Percentiles rank a stretch among this genome's conserved stretches.
phyloP scores from a whole-genome alignment of 2,329 filamentous ascomycete genomes.

The Alternaria novae-zelandiae region DNA sequence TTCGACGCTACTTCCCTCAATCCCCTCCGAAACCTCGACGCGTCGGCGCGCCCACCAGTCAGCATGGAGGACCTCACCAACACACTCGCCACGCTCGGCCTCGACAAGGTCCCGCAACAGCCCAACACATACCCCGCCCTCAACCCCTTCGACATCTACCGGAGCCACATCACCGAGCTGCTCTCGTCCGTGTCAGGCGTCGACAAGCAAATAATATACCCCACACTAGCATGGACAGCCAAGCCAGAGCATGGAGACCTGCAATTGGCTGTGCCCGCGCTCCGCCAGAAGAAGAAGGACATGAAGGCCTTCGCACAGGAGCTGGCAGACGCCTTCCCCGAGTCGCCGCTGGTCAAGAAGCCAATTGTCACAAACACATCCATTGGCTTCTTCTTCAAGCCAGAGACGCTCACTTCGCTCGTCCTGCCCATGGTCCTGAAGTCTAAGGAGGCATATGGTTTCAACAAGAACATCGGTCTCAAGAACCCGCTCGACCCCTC shows the following conservation, averaged over 20 bases:
- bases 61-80: slow-evolving; percentile 47
- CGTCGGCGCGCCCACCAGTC: slow-evolving; percentile 26
- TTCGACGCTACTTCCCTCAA: slow-evolving; percentile 24
- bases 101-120: slow-evolving; percentile 48
- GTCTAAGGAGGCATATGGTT: slow-evolving; percentile 67
- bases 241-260: slow-evolving; percentile 84
- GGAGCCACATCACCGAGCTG: slow-evolving; percentile 74
- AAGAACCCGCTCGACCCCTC: slow-evolving; percentile 67
- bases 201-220: slow-evolving; percentile 73
- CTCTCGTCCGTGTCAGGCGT: slow-evolving; percentile 73
- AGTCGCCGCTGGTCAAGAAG: slow-evolving; percentile 74
- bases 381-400: slow-evolving; percentile 81
- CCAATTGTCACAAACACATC: slow-evolving; percentile 72
- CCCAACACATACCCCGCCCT: slow-evolving; percentile 64
- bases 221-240: slow-evolving; percentile 77
- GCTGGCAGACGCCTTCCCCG: slow-evolving; percentile 69
- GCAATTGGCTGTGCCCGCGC: slow-evolving; percentile 77
- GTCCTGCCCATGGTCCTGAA: slow-evolving; percentile 74
- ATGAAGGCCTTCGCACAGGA: slow-evolving; percentile 63
- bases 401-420: slow-evolving; percentile 67
- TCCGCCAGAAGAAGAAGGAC: slow-evolving; percentile 73
- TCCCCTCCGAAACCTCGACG: slow-evolving; percentile 34
- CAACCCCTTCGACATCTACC: slow-evolving; percentile 82
- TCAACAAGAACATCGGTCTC: slow-evolving; percentile 65
- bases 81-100: slow-evolving; percentile 46